A percentile compares a stretch with the other conserved stretches of the same genome.
These are phyloP conservation scores for Cryptosporidium viatorum DNA, from an alignment of 169 alveolate genomes.

Conservation along the genomic window DNA sequence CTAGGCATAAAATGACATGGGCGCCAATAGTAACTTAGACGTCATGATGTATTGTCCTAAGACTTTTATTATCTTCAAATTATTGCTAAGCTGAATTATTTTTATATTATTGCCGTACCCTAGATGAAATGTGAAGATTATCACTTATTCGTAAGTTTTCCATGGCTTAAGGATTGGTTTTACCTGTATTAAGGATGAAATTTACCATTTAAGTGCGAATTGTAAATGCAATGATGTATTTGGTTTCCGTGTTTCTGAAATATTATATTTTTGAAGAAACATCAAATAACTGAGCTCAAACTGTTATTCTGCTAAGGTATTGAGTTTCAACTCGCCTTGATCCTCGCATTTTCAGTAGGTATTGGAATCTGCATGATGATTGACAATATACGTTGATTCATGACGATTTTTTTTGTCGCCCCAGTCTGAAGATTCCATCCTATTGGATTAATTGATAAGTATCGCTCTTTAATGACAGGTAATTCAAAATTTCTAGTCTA, in stretches of 20 bases:
- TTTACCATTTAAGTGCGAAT: background rate
- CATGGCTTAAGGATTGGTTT: background rate
- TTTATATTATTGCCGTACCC: background rate
- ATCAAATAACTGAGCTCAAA: constrained; percentile 11
- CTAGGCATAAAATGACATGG: background rate
- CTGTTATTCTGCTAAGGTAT: background rate
- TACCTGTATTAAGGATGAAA: constrained; percentile 15
- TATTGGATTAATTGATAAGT: background rate
- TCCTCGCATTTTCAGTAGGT: background rate
- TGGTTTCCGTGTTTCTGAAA: constrained; percentile 77
- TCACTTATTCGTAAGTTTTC: background rate
- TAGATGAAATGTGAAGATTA: background rate
- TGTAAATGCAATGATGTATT: constrained; percentile 46
- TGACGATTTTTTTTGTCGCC: constrained; percentile 72
- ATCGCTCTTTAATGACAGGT: background rate
- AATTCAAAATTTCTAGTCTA: background rate
- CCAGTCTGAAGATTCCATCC: constrained; percentile 71
- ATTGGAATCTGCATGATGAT: constrained; percentile 36
- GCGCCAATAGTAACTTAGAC: background rate
- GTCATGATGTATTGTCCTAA: background rate
- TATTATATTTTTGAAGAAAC: constrained; percentile 56
- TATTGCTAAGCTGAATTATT: background rate
- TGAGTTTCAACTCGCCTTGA: background rate
- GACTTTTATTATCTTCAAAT: background rate
- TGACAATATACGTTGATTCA: constrained; percentile 6